A percentile compares a stretch with the other conserved stretches of the same genome.
phyloP scores from a whole-genome alignment of 495 filamentous ascomycete species.

The Usnea hakonensis region DNA sequence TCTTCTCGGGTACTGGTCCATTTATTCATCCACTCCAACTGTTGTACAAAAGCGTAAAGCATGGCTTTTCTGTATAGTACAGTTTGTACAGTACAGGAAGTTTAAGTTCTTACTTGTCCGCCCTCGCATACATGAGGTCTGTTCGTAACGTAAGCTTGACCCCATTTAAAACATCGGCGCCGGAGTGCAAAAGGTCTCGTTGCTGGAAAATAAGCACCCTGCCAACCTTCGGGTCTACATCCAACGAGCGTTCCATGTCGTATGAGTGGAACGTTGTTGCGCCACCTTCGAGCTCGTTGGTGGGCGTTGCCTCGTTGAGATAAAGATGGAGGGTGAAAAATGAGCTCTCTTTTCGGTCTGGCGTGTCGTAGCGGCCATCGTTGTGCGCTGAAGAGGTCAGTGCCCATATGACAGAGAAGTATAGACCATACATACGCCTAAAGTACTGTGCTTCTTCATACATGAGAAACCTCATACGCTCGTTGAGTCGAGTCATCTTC shows the following conservation, averaged over 20 bases:
- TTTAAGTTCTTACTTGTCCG: slow-evolving; percentile 5
- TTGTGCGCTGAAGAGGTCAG: slow-evolving; percentile 50
- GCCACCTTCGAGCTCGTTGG: slow-evolving; percentile 26
- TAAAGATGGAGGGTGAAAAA: slow-evolving; percentile 79
- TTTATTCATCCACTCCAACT: neutral
- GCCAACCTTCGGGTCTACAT: slow-evolving; percentile 63
- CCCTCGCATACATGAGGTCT: slow-evolving; percentile 60
- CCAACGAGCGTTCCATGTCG: slow-evolving; percentile 36
- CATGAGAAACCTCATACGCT: slow-evolving; percentile 71
- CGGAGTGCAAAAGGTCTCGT: slow-evolving; percentile 56
- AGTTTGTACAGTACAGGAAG: neutral
- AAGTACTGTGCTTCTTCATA: slow-evolving; percentile 76
- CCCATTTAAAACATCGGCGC: slow-evolving; percentile 64
- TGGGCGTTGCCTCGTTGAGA: slow-evolving; percentile 50
- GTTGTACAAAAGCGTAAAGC: neutral
- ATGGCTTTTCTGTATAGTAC: neutral
- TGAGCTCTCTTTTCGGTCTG: slow-evolving; percentile 50
- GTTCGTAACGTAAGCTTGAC: slow-evolving; percentile 70
- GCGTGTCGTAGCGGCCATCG: slow-evolving; percentile 60
- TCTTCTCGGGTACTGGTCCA: neutral
- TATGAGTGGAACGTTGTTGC: slow-evolving; percentile 25
- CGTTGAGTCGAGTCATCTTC: slow-evolving; percentile 57
- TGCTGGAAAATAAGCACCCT: slow-evolving; percentile 76
- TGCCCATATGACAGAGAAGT: neutral
- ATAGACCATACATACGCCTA: slow-evolving; percentile 39